phyloP scores from a whole-genome alignment of 768 basidiomycete genomes.

The Mrakia frigida region DNA sequence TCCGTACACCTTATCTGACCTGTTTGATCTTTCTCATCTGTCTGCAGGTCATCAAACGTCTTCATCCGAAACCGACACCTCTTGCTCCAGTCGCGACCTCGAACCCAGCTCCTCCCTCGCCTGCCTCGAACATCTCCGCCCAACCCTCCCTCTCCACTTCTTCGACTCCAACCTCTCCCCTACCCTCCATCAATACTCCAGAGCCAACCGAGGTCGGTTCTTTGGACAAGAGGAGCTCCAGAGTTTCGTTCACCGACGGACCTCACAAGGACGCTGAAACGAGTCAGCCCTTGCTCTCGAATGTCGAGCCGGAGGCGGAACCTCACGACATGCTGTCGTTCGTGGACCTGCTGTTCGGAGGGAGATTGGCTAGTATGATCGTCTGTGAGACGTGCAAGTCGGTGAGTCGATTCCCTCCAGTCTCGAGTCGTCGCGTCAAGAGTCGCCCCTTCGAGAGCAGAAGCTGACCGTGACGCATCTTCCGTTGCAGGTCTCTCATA shows the following conservation, averaged over 20 bases:
- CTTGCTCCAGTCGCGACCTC: neutral
- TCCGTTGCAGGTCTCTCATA: slow-evolving; percentile 58
- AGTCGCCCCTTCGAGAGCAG: too few relatives aligned
- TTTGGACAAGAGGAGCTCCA: slow-evolving; percentile 5
- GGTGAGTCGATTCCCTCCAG: slow-evolving; percentile 45
- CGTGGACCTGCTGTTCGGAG: slow-evolving; percentile 85
- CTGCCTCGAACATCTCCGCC: neutral
- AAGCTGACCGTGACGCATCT: neutral
- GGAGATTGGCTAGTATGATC: slow-evolving; percentile 79
- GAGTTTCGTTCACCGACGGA: slow-evolving; percentile 13
- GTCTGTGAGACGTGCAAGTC: slow-evolving; percentile 93
- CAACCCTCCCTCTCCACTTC: neutral
- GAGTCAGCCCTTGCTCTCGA: neutral
- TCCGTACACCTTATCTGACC: neutral
- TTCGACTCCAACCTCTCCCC: neutral
- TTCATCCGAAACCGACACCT: neutral
- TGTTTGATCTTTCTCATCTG: neutral
- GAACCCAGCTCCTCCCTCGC: neutral
- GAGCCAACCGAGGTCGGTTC: too few relatives aligned
- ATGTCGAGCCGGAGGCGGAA: neutral
- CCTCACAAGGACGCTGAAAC: slow-evolving; percentile 10
- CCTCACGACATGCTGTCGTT: slow-evolving; percentile 56
- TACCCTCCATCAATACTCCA: neutral
- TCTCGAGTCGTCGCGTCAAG: neutral
- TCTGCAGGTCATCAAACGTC: neutral